Evolutionary conservation across 2,329 filamentous ascomycete genomes (phyloP).

Genomic region (Fusarium circinatum): DNA sequence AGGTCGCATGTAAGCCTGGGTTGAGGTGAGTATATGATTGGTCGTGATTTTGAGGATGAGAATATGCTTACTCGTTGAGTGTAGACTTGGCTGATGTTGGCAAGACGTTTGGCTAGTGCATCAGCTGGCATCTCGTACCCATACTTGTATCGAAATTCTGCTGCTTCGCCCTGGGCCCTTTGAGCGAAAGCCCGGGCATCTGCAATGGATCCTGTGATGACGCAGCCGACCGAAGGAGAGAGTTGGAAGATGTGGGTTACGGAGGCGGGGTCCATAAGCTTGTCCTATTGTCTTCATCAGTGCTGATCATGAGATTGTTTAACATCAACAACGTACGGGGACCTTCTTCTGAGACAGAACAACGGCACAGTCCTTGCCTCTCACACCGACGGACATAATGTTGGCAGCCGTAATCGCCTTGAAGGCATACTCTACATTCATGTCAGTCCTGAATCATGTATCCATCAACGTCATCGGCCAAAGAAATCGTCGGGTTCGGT

Average conservation of each 20-base stretch:
- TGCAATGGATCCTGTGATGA: conserved; percentile 98
- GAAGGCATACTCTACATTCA: conserved; percentile 92
- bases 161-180: conserved; percentile 93
- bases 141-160: conserved; percentile 98
- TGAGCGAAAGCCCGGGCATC: conserved; percentile 94
- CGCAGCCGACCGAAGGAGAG: conserved; percentile 94
- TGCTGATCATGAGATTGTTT: not conserved
- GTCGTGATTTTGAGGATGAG: conserved; percentile 20
- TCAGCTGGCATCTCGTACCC: conserved; percentile 99
- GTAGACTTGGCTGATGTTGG: conserved; percentile 99
- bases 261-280: conserved; percentile 96
- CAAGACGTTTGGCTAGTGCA: conserved; percentile 93
- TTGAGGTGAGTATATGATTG: conserved; percentile 41
- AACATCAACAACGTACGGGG: conserved; percentile 71
- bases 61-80: conserved; percentile 81
- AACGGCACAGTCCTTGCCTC: conserved; percentile 96
- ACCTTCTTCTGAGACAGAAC: conserved; percentile 99
- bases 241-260: conserved; percentile 98
- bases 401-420: conserved; percentile 99
- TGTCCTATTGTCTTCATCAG: conserved; percentile 73
- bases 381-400: conserved; percentile 96
- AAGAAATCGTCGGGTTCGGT: conserved; percentile 23
- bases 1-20: conserved; percentile 92
- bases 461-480: conserved; percentile 29
- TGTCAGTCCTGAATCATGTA: conserved; percentile 37